Evolutionary conservation across 2,329 filamentous ascomycete genomes (phyloP).

Genomic region (Aspergillus fijiensis): DNA sequence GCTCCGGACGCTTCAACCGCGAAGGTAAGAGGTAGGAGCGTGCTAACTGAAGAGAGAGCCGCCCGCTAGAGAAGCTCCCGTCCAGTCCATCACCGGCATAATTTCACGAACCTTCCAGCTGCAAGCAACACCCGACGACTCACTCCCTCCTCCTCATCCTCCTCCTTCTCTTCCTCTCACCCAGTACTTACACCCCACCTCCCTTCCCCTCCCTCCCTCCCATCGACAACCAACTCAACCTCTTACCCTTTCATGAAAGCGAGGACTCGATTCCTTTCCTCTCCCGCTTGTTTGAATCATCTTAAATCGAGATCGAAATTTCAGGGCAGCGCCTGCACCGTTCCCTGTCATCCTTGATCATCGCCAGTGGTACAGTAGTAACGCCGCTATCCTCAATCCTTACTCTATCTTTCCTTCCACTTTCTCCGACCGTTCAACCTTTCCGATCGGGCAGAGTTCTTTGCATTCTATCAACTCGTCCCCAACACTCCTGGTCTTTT

Average conservation of each 20-base stretch:
- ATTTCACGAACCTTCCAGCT: slow-evolving; percentile 27
- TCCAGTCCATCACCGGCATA: slow-evolving; percentile 20
- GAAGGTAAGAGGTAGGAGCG: slow-evolving; percentile 1
- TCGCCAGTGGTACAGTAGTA: slow-evolving; percentile 24
- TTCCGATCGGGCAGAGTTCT: neutral
- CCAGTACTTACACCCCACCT: neutral
- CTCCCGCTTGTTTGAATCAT: neutral
- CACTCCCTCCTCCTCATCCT: slow-evolving; percentile 13
- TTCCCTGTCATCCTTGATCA: slow-evolving; percentile 32
- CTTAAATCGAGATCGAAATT: slow-evolving; percentile 21
- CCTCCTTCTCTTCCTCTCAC: slow-evolving; percentile 1
- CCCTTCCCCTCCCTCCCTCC: slow-evolving; percentile 12
- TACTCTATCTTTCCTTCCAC: slow-evolving; percentile 18
- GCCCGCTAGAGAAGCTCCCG: slow-evolving; percentile 15
- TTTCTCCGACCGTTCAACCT: slow-evolving; percentile 1
- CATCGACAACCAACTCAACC: slow-evolving; percentile 4
- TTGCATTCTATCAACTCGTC: neutral
- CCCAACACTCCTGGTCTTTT: neutral
- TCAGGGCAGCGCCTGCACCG: slow-evolving; percentile 44
- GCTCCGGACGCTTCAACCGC: slow-evolving; percentile 19
- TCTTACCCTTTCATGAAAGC: neutral
- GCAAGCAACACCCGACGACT: slow-evolving; percentile 12
- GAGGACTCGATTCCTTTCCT: slow-evolving; percentile 1
- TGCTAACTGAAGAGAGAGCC: slow-evolving; percentile 3
- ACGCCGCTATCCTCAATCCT: slow-evolving; percentile 22